Conservation (phyloP, 2,329 filamentous ascomycete genomes). For the Neonectria magnoliae region DNA sequence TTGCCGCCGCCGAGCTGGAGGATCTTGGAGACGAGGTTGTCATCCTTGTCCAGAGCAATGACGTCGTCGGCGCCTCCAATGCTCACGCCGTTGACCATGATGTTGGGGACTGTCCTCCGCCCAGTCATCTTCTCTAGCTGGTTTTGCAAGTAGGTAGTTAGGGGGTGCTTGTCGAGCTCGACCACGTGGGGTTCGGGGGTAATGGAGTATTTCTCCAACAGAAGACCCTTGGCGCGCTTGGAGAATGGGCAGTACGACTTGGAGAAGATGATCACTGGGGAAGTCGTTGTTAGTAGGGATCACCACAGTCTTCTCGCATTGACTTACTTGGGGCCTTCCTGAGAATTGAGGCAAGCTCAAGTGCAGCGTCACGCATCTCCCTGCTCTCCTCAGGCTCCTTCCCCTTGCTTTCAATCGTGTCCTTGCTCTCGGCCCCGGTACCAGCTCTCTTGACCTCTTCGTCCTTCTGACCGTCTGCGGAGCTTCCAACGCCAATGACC, state of each 20-base stretch:
- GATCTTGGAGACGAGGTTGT: slow-evolving; percentile 76
- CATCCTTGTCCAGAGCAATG: slow-evolving; percentile 72
- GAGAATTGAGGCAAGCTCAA: slow-evolving; percentile 80
- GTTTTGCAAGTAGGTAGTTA: slow-evolving; percentile 78
- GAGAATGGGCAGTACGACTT: slow-evolving; percentile 93
- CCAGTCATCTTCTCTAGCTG: slow-evolving; percentile 78
- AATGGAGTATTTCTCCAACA: slow-evolving; percentile 87
- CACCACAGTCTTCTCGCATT: background rate
- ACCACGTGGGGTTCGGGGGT: slow-evolving; percentile 85
- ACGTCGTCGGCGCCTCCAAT: slow-evolving; percentile 94
- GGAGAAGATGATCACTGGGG: slow-evolving; percentile 89
- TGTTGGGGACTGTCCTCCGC: slow-evolving; percentile 88
- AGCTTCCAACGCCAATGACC: slow-evolving; percentile 68
- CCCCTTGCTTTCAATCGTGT: slow-evolving; percentile 36
- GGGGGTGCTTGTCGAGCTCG: slow-evolving; percentile 84
- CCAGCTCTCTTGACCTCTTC: slow-evolving; percentile 53
- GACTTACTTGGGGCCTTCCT: slow-evolving; percentile 83
- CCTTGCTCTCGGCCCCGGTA: slow-evolving; percentile 29
- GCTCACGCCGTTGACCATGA: slow-evolving; percentile 86
- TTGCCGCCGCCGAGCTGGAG: slow-evolving; percentile 78
- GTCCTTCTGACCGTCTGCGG: slow-evolving; percentile 60
- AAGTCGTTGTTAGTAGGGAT: slow-evolving; percentile 26
- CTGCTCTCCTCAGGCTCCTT: slow-evolving; percentile 59
- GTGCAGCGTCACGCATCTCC: slow-evolving; percentile 72
- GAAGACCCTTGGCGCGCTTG: slow-evolving; percentile 82